A percentile compares a stretch with the other conserved stretches of the same genome.
Conservation (phyloP, 768 basidiomycete genomes). For the Phylloporus sp. region DNA sequence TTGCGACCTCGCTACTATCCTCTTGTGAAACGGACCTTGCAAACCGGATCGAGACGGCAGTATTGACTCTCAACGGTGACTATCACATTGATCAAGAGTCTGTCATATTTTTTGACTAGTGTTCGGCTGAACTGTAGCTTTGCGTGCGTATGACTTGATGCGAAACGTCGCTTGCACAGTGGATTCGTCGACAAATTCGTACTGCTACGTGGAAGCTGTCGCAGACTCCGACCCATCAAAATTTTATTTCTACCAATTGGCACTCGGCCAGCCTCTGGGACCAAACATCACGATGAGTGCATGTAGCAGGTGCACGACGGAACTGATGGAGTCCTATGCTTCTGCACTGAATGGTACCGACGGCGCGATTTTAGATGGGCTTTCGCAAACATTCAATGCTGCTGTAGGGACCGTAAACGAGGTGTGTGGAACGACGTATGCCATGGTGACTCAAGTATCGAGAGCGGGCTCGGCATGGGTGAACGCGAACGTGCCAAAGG, state of each 20-base stretch:
- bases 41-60: conserved; percentile 48
- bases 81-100: background rate
- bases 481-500: conserved; percentile 5
- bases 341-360: conserved; percentile 36
- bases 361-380: conserved; percentile 32
- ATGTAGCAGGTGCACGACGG: conserved; percentile 64
- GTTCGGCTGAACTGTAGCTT: conserved; percentile 36
- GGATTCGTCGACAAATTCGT: conserved; percentile 55
- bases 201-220: conserved; percentile 72
- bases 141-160: conserved; percentile 63
- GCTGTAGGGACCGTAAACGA: conserved; percentile 45
- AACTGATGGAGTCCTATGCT: conserved; percentile 53
- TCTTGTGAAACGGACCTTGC: conserved; percentile 57
- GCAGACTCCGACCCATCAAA: conserved; percentile 56
- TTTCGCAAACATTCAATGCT: conserved; percentile 45
- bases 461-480: conserved; percentile 6
- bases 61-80: conserved; percentile 55
- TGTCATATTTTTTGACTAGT: background rate
- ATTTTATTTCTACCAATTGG: conserved; percentile 69
- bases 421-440: conserved; percentile 53
- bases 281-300: conserved; percentile 41
- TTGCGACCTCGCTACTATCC: conserved; percentile 44
- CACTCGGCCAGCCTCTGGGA: conserved; percentile 54
- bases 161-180: conserved; percentile 56
- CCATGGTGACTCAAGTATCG: conserved; percentile 17